Conservation (phyloP, 352 stramenopile species). For the Phytopythium montanum region DNA sequence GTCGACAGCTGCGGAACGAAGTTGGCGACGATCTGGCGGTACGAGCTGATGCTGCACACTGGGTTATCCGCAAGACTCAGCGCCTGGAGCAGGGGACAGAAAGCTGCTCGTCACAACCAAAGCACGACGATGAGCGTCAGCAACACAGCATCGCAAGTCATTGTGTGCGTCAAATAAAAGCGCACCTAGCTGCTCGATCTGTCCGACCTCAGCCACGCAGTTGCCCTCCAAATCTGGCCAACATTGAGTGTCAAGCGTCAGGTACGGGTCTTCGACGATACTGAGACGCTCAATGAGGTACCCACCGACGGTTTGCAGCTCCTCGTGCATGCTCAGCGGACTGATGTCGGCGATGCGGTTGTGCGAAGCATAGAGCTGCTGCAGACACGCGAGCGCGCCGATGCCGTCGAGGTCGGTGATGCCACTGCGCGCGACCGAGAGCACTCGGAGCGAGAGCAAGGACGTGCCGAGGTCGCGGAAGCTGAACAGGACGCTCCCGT, state of each 20-base stretch:
- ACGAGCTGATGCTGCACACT: slow-evolving; percentile 49
- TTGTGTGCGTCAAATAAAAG: not conserved
- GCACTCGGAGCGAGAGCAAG: slow-evolving; percentile 54
- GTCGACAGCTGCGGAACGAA: slow-evolving; percentile 70
- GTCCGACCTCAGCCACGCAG: slow-evolving; percentile 56
- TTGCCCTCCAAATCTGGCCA: slow-evolving; percentile 69
- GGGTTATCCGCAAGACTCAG: slow-evolving; percentile 68
- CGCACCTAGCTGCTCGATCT: slow-evolving; percentile 77
- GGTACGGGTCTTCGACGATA: not conserved
- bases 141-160: not conserved
- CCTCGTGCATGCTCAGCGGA: slow-evolving; percentile 82
- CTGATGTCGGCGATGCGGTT: slow-evolving; percentile 82
- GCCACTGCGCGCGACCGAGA: slow-evolving; percentile 60
- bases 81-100: slow-evolving; percentile 58
- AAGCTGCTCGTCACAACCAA: slow-evolving; percentile 22
- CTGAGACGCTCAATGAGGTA: not conserved
- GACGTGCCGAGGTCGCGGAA: slow-evolving; percentile 85
- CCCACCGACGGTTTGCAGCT: slow-evolving; percentile 70
- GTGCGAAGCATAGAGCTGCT: slow-evolving; percentile 72
- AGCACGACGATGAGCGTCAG: not conserved
- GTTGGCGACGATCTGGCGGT: slow-evolving; percentile 60
- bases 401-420: slow-evolving; percentile 87
- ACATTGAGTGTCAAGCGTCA: not conserved
- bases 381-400: slow-evolving; percentile 65
- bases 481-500: slow-evolving; percentile 59